Percentiles rank a stretch among this genome's conserved stretches.
Evolutionary conservation across 1,284 basidiomycete genomes (phyloP).

Genomic region (Rhodotorula sp.): DNA sequence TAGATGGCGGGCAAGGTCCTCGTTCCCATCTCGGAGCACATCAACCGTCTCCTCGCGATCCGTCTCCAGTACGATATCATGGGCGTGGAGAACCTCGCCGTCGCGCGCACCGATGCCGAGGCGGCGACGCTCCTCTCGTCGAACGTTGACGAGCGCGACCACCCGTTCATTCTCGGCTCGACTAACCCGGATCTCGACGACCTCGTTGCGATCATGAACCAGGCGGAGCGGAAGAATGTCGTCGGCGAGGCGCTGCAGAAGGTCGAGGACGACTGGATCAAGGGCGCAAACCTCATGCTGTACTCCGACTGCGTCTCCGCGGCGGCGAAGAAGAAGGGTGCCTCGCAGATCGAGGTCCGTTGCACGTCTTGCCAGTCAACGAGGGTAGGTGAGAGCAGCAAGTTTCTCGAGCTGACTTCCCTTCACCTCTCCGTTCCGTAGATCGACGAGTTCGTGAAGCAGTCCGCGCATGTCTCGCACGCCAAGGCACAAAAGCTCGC

Average conservation of each 20-base stretch:
- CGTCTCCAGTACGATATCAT: slow-evolving; percentile 77
- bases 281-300: slow-evolving; percentile 72
- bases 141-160: slow-evolving; percentile 96
- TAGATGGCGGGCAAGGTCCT: slow-evolving; percentile 73
- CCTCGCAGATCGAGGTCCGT: slow-evolving; percentile 47
- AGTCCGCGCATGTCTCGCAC: slow-evolving; percentile 69
- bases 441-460: slow-evolving; percentile 61
- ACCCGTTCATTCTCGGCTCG: slow-evolving; percentile 90
- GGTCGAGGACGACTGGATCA: slow-evolving; percentile 85
- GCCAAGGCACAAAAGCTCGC: slow-evolving; percentile 73
- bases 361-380: neutral
- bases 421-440: neutral
- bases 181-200: slow-evolving; percentile 68
- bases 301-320: slow-evolving; percentile 74
- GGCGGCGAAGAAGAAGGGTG: slow-evolving; percentile 69
- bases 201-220: slow-evolving; percentile 77
- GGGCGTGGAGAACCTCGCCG: slow-evolving; percentile 73
- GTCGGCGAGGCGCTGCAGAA: slow-evolving; percentile 77
- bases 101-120: slow-evolving; percentile 76
- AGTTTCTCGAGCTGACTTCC: neutral
- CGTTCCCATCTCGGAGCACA: slow-evolving; percentile 70
- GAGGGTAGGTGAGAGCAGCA: too few relatives aligned
- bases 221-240: slow-evolving; percentile 79
- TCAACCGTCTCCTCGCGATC: slow-evolving; percentile 75
- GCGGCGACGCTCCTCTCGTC: slow-evolving; percentile 95